phyloP scores from a whole-genome alignment of 169 alveolate genomes.

The Theileria sp. region DNA sequence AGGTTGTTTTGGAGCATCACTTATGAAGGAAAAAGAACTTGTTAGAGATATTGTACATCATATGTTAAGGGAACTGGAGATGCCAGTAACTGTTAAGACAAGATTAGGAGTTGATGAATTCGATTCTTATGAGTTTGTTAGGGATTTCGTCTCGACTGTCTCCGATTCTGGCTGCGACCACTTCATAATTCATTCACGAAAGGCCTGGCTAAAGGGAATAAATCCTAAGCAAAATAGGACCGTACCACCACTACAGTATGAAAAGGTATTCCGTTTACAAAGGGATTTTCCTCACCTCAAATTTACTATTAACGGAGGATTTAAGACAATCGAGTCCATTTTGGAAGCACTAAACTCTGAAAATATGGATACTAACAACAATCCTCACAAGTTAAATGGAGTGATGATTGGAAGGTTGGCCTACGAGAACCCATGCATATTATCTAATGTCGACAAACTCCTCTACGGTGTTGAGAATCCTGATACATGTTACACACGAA shows the following conservation, averaged over 20 bases:
- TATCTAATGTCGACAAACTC: constrained; percentile 72
- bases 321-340: constrained; percentile 73
- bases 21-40: constrained; percentile 89
- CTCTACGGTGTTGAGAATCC: constrained; percentile 66
- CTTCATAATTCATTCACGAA: constrained; percentile 93
- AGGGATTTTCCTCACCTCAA: constrained; percentile 85
- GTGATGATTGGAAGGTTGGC: constrained; percentile 84
- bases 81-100: constrained; percentile 91
- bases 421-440: constrained; percentile 78
- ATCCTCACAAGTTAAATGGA: constrained; percentile 67
- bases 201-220: constrained; percentile 91
- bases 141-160: constrained; percentile 76
- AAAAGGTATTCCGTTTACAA: constrained; percentile 84
- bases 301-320: constrained; percentile 92
- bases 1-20: constrained; percentile 95
- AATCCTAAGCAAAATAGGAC: constrained; percentile 90
- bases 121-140: constrained; percentile 81
- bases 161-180: constrained; percentile 84
- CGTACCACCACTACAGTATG: constrained; percentile 89
- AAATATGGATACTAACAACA: constrained; percentile 19
- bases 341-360: constrained; percentile 60
- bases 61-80: constrained; percentile 52
- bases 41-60: constrained; percentile 82
- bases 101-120: constrained; percentile 93
- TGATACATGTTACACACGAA: constrained; percentile 68